Evolutionary conservation across 148 eudicot species (phyloP), one percentile per base, ranked within the genome.

Genomic region (Oxyria digyna): DNA sequence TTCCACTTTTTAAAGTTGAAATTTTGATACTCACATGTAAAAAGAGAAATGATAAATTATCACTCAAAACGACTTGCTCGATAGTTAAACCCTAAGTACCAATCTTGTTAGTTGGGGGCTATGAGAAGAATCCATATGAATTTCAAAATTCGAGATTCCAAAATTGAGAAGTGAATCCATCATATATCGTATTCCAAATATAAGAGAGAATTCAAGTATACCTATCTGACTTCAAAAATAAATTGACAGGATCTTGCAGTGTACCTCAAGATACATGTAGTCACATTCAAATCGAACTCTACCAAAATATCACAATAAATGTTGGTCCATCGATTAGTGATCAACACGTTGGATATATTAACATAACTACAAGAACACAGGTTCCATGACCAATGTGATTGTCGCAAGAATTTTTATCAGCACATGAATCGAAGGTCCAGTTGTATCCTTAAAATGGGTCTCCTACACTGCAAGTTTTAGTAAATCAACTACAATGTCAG

Each of bases 391-490:
- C 15, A 94, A 88, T 32, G 99, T 94, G 42, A 94, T 94, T 1
- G 99, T 94, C 12, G 99, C 99, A 27, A 94, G 84, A 97, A 94
- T 86, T 66, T 94, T 94, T 73, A 94, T 94, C 42, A 94, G 89
- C 31, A 94, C 99, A 75, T 94, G 99, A 72, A 94, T 78, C 3
- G 99, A 94, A 32, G 99, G 99, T 72, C 99, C 99, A 0, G 99
- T 97, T 20, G 99, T 94, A 75, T 94, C 99, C 81, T 94, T 94
- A 64, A n/a, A 94, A 94, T 49, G 99, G 99, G 69, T 94, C 99
- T 78, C 99, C 98, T 54, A 94, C 99, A 52, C 99, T 94, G 92
- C 84, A 87, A 63, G 41, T n/a, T n/a, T n/a, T 13, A 29, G 38
- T 31, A 27, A 57, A 57, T 4, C 37, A 17, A n/a, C 38, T 13